Percentiles rank a stretch among this genome's conserved stretches.
Evolutionary conservation across 176 grass and related monocot genomes (phyloP).

Genomic region (Calamus simplicifolius): DNA sequence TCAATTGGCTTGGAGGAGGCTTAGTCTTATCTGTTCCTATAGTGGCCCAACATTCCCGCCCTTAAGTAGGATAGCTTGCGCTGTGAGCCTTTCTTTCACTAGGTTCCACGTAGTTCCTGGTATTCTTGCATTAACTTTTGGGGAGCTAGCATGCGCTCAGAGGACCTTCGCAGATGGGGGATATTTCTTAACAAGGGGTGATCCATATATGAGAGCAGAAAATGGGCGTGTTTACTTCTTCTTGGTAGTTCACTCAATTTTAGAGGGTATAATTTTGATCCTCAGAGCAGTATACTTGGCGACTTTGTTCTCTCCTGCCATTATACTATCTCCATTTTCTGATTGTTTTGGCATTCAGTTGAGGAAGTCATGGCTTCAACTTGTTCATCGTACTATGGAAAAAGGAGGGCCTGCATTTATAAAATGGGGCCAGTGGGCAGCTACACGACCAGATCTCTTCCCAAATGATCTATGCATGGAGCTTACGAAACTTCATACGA

Average conservation of each 20-base stretch:
- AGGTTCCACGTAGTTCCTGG: conserved; percentile 67
- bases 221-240: conserved; percentile 46
- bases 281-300: conserved; percentile 53
- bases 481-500: conserved; percentile 82
- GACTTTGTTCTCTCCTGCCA: conserved; percentile 69
- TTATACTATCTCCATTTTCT: conserved; percentile 59
- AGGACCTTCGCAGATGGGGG: conserved; percentile 53
- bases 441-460: conserved; percentile 87
- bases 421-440: conserved; percentile 99
- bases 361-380: conserved; percentile 65
- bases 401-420: conserved; percentile 91
- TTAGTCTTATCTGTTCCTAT: conserved; percentile 27
- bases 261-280: conserved; percentile 61
- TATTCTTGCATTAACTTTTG: conserved; percentile 48
- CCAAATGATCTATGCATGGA: conserved; percentile 90
- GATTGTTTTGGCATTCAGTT: conserved; percentile 49
- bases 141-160: conserved; percentile 39
- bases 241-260: conserved; percentile 45
- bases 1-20: conserved; percentile 54
- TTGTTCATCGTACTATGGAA: conserved; percentile 65
- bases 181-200: conserved; percentile 28
- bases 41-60: conserved; percentile 22
- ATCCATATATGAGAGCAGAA: conserved; percentile 34
- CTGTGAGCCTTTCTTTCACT: conserved; percentile 53
- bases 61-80: conserved; percentile 43